Evolutionary conservation across 2,329 filamentous ascomycete genomes (phyloP).

Genomic region (Ophiostoma triangulosporum): DNA sequence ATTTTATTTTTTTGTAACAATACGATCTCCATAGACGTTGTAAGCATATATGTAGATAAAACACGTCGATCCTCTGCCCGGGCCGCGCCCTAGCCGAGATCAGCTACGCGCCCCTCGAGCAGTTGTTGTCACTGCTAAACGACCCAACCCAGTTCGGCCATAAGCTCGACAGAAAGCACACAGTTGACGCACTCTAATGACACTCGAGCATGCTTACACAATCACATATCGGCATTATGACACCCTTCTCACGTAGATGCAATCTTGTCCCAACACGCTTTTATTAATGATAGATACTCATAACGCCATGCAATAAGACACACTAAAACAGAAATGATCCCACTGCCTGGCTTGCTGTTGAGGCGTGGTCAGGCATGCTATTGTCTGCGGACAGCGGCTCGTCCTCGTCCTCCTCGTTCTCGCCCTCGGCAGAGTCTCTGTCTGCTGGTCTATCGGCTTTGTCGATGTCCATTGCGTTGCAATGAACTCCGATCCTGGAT

Average conservation of each 20-base stretch:
- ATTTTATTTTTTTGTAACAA: background rate
- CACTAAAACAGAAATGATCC: conserved; percentile 5
- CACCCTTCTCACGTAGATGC: no score
- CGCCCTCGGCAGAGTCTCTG: no score
- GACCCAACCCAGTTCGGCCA: background rate
- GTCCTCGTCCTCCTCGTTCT: background rate
- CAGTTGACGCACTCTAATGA: no score
- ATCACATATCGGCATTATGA: no score
- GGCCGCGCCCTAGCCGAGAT: background rate
- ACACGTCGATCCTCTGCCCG: background rate
- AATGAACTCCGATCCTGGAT: no score
- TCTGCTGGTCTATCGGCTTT: background rate
- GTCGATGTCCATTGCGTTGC: background rate
- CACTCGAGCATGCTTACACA: no score
- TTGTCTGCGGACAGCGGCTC: background rate
- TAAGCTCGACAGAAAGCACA: no score
- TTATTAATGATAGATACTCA: background rate
- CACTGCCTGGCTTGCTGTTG: conserved; percentile 4
- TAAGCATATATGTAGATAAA: background rate
- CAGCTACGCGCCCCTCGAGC: no score
- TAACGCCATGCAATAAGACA: background rate
- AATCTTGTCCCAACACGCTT: background rate
- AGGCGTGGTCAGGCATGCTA: background rate
- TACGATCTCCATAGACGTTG: background rate
- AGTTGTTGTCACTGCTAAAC: no score